These are phyloP conservation scores for Metarhizium humberi DNA, from an alignment of 2,329 filamentous ascomycete genomes.

Conservation along the genomic window DNA sequence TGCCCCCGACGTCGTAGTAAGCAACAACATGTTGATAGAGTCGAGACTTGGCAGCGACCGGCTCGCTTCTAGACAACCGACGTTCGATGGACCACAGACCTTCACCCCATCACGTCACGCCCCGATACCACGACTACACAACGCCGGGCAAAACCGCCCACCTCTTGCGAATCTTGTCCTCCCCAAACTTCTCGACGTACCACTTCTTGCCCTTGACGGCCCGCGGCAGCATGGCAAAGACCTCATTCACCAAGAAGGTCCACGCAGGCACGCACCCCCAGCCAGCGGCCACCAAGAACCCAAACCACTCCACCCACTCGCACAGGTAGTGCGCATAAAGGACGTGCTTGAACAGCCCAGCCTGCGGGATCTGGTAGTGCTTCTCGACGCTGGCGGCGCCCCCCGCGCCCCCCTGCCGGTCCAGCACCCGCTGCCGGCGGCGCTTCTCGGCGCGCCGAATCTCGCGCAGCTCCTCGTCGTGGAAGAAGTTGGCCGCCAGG, in stretches of 20 bases:
- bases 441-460: slow-evolving; percentile 64
- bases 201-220: slow-evolving; percentile 73
- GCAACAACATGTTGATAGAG: too few species aligned
- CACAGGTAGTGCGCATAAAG: slow-evolving; percentile 91
- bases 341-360: slow-evolving; percentile 72
- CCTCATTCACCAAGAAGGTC: slow-evolving; percentile 76
- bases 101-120: too few species aligned
- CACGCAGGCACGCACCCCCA: slow-evolving; percentile 64
- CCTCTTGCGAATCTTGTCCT: slow-evolving; percentile 64
- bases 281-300: slow-evolving; percentile 71
- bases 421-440: slow-evolving; percentile 34
- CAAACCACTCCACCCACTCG: slow-evolving; percentile 94
- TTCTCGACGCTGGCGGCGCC: slow-evolving; percentile 41
- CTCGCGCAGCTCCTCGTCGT: slow-evolving; percentile 83
- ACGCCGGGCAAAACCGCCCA: slow-evolving; percentile 61
- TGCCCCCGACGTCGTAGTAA: too few species aligned
- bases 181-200: slow-evolving; percentile 84
- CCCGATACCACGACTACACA: slow-evolving; percentile 16
- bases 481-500: slow-evolving; percentile 72
- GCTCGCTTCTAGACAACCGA: too few species aligned
- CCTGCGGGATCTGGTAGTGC: slow-evolving; percentile 78
- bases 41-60: too few species aligned
- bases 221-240: slow-evolving; percentile 82
- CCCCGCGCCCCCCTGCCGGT: slow-evolving; percentile 29
- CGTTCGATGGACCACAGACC: too few species aligned